phyloP scores from a whole-genome alignment of 129 eudicot genomes.

The Arctium lappa region DNA sequence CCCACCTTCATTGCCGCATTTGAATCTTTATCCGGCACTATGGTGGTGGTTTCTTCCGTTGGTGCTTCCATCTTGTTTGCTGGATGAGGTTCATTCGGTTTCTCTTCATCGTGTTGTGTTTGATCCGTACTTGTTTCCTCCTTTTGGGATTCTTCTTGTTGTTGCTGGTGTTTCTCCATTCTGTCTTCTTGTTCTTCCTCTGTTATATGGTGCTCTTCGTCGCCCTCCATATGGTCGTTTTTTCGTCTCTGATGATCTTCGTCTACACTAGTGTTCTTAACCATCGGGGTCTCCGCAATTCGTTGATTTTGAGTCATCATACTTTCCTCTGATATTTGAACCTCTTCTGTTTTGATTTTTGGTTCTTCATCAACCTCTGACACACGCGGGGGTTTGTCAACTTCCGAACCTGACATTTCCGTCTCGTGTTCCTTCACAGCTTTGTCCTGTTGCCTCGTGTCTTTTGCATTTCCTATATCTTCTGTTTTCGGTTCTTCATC shows the following conservation, averaged over 20 bases:
- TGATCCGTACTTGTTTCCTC: conserved; percentile 38
- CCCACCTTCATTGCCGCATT: conserved; percentile 4
- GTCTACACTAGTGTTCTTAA: conserved; percentile 3
- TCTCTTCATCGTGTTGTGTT: conserved; percentile 41
- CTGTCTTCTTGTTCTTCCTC: conserved; percentile 38
- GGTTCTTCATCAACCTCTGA: conserved; percentile 32
- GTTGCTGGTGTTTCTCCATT: conserved; percentile 39
- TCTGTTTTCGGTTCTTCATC: neutral
- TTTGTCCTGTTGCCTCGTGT: neutral
- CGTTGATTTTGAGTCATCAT: conserved; percentile 36
- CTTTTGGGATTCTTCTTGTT: conserved; percentile 27
- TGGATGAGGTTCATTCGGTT: conserved; percentile 2
- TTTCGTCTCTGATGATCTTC: conserved; percentile 14
- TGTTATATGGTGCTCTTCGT: conserved; percentile 8
- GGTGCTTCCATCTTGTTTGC: conserved; percentile 11
- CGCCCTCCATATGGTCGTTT: neutral
- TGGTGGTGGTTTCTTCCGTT: conserved; percentile 9
- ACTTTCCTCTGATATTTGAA: conserved; percentile 57
- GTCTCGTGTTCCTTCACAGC: neutral
- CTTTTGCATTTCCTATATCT: neutral
- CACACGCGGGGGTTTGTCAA: conserved; percentile 28
- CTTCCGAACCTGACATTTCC: conserved; percentile 3
- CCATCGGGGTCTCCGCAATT: conserved; percentile 5
- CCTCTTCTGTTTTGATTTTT: conserved; percentile 30
- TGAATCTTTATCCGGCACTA: conserved; percentile 13